phyloP scores from a whole-genome alignment of 352 stramenopile genomes.

The Phytophthora constricta region DNA sequence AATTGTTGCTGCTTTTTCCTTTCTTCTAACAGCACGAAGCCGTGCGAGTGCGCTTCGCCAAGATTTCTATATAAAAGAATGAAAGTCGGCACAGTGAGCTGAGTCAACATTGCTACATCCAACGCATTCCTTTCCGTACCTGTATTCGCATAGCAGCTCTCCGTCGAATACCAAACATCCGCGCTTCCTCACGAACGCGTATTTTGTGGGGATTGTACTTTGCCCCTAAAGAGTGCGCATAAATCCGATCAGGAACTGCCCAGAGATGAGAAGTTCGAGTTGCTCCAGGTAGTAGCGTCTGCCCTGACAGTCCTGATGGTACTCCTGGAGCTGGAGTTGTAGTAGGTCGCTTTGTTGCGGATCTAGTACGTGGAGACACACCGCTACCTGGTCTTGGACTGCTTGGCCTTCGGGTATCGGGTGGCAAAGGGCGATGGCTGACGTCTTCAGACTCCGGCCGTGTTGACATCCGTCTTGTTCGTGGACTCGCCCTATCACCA shows the following conservation, averaged over 20 bases:
- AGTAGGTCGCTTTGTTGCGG: constrained; percentile 37
- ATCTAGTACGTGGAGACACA: constrained; percentile 49
- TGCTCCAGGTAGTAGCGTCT: constrained; percentile 50
- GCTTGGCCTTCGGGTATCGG: constrained; percentile 18
- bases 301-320: constrained; percentile 38
- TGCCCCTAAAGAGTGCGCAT: constrained; percentile 48
- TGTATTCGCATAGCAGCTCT: constrained; percentile 63
- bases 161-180: constrained; percentile 48
- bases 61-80: constrained; percentile 26
- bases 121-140: constrained; percentile 26
- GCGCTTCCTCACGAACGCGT: constrained; percentile 52
- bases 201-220: constrained; percentile 62
- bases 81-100: constrained; percentile 1
- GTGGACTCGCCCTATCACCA: constrained; percentile 17
- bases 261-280: constrained; percentile 54
- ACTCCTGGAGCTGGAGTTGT: constrained; percentile 50
- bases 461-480: constrained; percentile 19
- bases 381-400: constrained; percentile 8
- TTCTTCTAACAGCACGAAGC: constrained; percentile 19
- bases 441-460: constrained; percentile 21
- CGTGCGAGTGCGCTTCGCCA: constrained; percentile 28
- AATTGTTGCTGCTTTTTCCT: constrained; percentile 26
- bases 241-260: constrained; percentile 50
- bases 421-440: constrained; percentile 26
- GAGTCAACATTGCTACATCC: neutral